Conservation (phyloP, 257 asterid genomes). For the Salvia hispanica region DNA sequence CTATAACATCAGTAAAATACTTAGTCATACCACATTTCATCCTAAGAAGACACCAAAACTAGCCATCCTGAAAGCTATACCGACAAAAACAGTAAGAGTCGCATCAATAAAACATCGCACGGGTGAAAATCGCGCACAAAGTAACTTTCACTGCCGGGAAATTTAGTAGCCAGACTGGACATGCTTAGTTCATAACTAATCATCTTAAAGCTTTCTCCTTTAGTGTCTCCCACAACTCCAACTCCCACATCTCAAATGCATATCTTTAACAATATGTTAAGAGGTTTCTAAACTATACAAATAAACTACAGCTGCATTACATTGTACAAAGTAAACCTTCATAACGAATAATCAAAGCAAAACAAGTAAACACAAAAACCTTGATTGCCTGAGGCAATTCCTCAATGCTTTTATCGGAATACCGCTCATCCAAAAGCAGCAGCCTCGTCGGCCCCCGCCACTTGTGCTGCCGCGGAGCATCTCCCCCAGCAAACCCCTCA, state of each 20-base stretch:
- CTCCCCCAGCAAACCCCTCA: conserved; percentile 70
- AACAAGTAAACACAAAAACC: conserved; percentile 44
- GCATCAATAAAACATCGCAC: no score
- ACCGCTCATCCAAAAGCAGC: conserved; percentile 76
- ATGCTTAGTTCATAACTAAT: background rate
- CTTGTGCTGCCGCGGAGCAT: conserved; percentile 38
- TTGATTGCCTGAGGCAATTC: conserved; percentile 90
- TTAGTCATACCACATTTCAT: conserved; percentile 17
- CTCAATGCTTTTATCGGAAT: conserved; percentile 45
- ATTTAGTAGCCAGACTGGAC: conserved; percentile 4
- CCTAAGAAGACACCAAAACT: conserved; percentile 18
- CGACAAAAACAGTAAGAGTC: background rate
- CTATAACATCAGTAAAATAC: conserved; percentile 25
- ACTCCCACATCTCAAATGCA: conserved; percentile 8
- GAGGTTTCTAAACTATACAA: background rate
- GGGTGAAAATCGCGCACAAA: background rate
- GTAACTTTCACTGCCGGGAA: conserved; percentile 8
- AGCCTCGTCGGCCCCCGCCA: conserved; percentile 93
- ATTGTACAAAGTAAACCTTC: conserved; percentile 18
- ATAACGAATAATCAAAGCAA: background rate
- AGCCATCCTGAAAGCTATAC: no score
- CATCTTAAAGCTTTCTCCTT: conserved; percentile 19
- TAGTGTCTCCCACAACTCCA: no score
- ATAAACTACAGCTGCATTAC: background rate
- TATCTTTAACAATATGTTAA: conserved; percentile 17